A percentile compares a stretch with the other conserved stretches of the same genome.
phyloP scores from a whole-genome alignment of 2,329 filamentous ascomycete species.

The Neobulgaria alba region DNA sequence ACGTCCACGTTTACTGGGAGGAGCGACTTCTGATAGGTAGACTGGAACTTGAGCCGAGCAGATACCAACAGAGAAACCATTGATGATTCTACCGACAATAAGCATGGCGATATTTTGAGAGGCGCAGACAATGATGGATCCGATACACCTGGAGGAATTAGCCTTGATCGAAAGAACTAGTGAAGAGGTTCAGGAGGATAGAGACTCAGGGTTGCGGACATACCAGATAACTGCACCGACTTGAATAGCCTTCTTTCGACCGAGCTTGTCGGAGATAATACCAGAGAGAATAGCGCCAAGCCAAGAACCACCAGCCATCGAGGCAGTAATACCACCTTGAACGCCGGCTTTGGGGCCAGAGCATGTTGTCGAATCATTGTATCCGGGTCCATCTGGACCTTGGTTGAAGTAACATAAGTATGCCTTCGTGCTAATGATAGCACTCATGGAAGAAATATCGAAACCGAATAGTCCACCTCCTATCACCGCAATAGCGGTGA shows the following conservation, averaged over 20 bases:
- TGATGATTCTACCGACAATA: conserved; percentile 47
- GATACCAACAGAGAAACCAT: conserved; percentile 56
- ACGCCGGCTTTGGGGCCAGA: conserved; percentile 42
- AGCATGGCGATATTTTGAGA: conserved; percentile 47
- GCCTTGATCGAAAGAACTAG: conserved; percentile 5
- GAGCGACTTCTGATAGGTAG: conserved; percentile 57
- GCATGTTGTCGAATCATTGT: conserved; percentile 36
- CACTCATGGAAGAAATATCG: conserved; percentile 49
- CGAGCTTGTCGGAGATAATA: conserved; percentile 46
- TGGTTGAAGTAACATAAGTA: conserved; percentile 43
- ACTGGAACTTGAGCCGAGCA: conserved; percentile 58
- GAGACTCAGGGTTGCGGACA: too few species aligned
- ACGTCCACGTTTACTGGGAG: conserved; percentile 46
- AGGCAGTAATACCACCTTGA: conserved; percentile 57
- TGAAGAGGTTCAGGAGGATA: too few species aligned
- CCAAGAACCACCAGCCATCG: conserved; percentile 64
- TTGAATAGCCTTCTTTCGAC: conserved; percentile 39
- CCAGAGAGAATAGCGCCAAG: conserved; percentile 52
- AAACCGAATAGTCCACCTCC: conserved; percentile 31
- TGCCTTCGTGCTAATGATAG: conserved; percentile 41
- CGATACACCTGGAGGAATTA: conserved; percentile 42
- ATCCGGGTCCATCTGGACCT: conserved; percentile 15
- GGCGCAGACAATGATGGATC: conserved; percentile 49
- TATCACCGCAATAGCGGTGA: conserved; percentile 19
- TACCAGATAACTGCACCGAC: conserved; percentile 36